These are phyloP conservation scores for Carallia brachiata DNA, from an alignment of 345 rosid genomes.

Conservation along the genomic window DNA sequence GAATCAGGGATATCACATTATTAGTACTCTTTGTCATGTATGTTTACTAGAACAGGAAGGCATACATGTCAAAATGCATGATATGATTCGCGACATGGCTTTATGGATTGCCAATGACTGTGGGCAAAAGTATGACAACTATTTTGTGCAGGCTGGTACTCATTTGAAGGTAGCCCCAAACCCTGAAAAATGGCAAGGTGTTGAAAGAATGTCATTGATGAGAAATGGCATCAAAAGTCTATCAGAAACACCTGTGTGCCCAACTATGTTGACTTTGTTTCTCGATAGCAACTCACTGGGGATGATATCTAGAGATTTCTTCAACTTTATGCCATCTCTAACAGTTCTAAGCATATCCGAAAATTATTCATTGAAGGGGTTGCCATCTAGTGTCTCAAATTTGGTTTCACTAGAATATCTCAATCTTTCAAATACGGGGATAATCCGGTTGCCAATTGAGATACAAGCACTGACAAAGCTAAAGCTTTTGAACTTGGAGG, in stretches of 20 bases:
- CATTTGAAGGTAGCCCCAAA: conserved; percentile 10
- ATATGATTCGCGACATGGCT: conserved; percentile 39
- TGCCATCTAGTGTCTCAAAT: conserved; percentile 23
- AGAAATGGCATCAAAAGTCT: conserved; percentile 14
- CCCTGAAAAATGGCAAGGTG: conserved; percentile 10
- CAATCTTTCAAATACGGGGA: conserved; percentile 9
- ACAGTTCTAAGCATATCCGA: conserved; percentile 27
- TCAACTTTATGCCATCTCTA: conserved; percentile 21
- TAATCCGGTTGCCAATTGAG: conserved; percentile 21
- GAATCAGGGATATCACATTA: conserved; percentile 1
- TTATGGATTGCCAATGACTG: conserved; percentile 29
- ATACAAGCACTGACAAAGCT: conserved; percentile 20
- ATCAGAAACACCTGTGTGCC: conserved; percentile 2
- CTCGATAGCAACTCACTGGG: not conserved
- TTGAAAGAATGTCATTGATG: conserved; percentile 29
- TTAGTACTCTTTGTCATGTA: conserved; percentile 20
- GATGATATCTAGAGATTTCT: conserved; percentile 6
- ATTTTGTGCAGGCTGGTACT: conserved; percentile 6
- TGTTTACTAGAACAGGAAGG: conserved; percentile 26
- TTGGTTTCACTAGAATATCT: conserved; percentile 16
- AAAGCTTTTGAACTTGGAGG: conserved; percentile 13
- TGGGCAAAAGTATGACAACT: conserved; percentile 8
- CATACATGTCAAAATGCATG: conserved; percentile 32
- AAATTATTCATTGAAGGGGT: not conserved
- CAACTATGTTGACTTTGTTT: conserved; percentile 28